phyloP scores from a whole-genome alignment of 768 basidiomycete genomes.

The Hypholoma fasciculare region DNA sequence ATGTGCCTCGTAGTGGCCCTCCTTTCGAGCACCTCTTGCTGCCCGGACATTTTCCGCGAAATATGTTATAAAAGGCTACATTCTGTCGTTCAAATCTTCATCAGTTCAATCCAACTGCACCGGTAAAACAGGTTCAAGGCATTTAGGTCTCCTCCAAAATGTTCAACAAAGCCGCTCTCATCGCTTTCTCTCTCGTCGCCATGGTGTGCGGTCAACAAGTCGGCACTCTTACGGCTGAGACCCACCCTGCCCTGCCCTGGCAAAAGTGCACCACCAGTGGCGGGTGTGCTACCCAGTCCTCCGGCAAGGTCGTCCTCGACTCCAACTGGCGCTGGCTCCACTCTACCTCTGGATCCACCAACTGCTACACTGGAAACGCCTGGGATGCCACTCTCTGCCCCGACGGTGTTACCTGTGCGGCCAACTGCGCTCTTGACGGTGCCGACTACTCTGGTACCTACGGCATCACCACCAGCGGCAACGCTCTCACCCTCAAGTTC shows the following conservation, averaged over 20 bases:
- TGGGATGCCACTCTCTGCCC: constrained; percentile 56
- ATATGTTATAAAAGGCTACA: background rate
- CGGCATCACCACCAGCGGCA: constrained; percentile 49
- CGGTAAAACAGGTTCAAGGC: constrained; percentile 14
- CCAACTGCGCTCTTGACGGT: constrained; percentile 43
- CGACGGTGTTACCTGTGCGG: constrained; percentile 45
- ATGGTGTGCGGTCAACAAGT: constrained; percentile 53
- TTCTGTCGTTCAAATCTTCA: background rate
- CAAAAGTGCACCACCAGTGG: constrained; percentile 46
- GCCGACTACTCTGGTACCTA: constrained; percentile 52
- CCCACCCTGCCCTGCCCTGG: constrained; percentile 45
- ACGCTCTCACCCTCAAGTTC: constrained; percentile 49
- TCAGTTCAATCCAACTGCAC: constrained; percentile 19
- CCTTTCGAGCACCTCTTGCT: background rate
- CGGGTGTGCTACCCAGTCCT: constrained; percentile 36
- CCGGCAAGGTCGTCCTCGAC: constrained; percentile 47
- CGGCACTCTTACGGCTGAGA: constrained; percentile 51
- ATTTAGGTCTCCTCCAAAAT: constrained; percentile 22
- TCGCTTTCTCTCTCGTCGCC: constrained; percentile 39
- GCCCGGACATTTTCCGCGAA: background rate
- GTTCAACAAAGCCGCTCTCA: constrained; percentile 40
- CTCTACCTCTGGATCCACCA: constrained; percentile 33
- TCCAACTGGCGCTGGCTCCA: constrained; percentile 61
- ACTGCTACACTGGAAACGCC: constrained; percentile 57
- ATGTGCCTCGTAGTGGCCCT: background rate